Conservation (phyloP, 768 basidiomycete genomes). For the Atractiella rhizophila region DNA sequence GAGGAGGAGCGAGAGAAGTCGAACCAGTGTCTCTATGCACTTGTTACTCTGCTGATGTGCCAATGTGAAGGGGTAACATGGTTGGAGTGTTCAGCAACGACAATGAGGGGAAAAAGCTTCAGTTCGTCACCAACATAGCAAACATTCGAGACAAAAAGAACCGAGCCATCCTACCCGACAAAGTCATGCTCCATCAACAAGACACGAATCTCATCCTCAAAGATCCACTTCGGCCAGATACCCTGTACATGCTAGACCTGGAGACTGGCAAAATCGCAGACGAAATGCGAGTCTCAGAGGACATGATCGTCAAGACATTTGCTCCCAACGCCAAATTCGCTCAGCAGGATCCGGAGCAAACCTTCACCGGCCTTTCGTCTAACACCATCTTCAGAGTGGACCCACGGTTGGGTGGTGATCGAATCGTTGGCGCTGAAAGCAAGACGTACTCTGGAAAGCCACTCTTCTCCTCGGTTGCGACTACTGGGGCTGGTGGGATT, state of each 20-base stretch:
- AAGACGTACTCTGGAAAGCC: constrained; percentile 93
- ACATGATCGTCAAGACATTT: constrained; percentile 62
- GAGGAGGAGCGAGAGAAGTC: too few relatives aligned
- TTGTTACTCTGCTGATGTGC: too few relatives aligned
- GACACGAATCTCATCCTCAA: constrained; percentile 84
- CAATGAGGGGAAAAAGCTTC: constrained; percentile 15
- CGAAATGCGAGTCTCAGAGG: constrained; percentile 93
- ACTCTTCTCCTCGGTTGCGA: constrained; percentile 74
- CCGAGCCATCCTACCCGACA: constrained; percentile 52
- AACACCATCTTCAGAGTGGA: constrained; percentile 95
- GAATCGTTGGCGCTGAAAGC: constrained; percentile 79
- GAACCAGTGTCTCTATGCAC: too few relatives aligned
- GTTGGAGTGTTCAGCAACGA: constrained; percentile 18
- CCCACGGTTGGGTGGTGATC: constrained; percentile 70
- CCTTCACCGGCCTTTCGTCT: constrained; percentile 72
- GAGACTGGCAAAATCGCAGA: constrained; percentile 85
- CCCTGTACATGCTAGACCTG: constrained; percentile 72
- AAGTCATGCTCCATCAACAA: constrained; percentile 27
- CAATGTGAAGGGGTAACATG: constrained; percentile 43
- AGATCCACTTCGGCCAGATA: constrained; percentile 53
- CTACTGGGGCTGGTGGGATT: constrained; percentile 60
- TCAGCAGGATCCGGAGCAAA: constrained; percentile 72
- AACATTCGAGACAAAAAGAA: constrained; percentile 54
- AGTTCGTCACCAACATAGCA: constrained; percentile 66
- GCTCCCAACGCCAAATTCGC: constrained; percentile 86